Evolutionary conservation across 2,329 filamentous ascomycete genomes (phyloP), one percentile per base, ranked within the genome.

Genomic region (Fusarium sp.): DNA sequence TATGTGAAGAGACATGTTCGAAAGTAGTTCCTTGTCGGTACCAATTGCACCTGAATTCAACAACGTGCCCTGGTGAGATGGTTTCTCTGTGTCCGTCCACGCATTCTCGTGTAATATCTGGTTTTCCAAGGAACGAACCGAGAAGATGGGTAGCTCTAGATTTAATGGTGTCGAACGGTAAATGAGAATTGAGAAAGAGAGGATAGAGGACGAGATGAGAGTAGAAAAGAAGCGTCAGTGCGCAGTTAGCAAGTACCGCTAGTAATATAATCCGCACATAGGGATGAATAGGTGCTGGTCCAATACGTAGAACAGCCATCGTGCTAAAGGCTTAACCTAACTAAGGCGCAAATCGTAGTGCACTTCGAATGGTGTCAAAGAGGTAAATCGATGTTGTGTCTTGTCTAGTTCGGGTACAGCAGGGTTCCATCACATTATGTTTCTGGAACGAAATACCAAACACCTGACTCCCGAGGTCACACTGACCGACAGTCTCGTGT

Each of bases 111-210:
- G 35, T 2, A 3, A 39, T 31, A 0, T 41, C 27, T 0, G 21
- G 27, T 2, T 18, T 25, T 13, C 56, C 31, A 0, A 27, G 15
- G 15, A 41, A 31, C 5, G 42, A 31, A 7, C 18, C 37, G 11
- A 59, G 20, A 29, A 27, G 6, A 29, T 36, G 20, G 8, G 29
- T 33, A 8, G 17, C 15, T 5, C 29, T 48, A 10, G 29, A 9
- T 21, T 5, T 25, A 21, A 49, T 15, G 7, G 27, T 27, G 14
- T 37, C 11, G 2, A 47, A 23, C 0, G 31, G 3, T 2, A 25
- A 1, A 23, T 45, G 6, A 1, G 20, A 1, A 3, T 11, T 15
- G 0, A 6, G 1, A 5, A 31, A 3, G 2, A 2, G 8, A 3
- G 20, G 39, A 4, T 20, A 51, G 20, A 51, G 21, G 0, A 51